phyloP scores from a whole-genome alignment of 192 early-diverging fungal species.

The Rhizophagus clarus region DNA sequence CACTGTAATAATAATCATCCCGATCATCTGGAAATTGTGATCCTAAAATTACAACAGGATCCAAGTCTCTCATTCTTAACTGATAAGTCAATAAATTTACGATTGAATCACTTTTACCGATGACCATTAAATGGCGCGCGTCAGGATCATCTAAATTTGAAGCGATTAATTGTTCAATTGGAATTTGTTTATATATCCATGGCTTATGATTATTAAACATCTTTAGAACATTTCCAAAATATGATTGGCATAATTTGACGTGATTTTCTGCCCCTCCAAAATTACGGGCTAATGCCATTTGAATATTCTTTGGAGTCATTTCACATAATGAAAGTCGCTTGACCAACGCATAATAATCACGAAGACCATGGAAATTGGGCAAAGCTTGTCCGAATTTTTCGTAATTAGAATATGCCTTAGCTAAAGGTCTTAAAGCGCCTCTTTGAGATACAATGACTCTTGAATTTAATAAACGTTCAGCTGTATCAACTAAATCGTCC shows the following conservation, averaged over 20 bases:
- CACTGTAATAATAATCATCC: conserved; percentile 6
- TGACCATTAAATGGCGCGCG: conserved; percentile 27
- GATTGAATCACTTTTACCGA: conserved; percentile 27
- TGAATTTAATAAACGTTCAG: neutral
- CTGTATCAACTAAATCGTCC: conserved; percentile 1
- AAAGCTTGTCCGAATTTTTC: neutral
- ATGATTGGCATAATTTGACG: neutral
- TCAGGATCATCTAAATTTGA: conserved; percentile 12
- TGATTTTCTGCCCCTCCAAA: conserved; percentile 23
- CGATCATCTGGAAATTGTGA: conserved; percentile 28
- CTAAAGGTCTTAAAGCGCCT: neutral
- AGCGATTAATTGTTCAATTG: conserved; percentile 4
- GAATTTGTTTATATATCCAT: conserved; percentile 7
- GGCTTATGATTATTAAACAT: neutral
- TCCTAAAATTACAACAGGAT: conserved; percentile 25
- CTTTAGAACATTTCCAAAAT: conserved; percentile 1
- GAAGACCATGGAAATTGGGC: conserved; percentile 31
- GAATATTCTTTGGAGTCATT: neutral
- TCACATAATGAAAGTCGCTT: neutral
- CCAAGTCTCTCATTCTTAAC: neutral
- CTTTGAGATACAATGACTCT: neutral
- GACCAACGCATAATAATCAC: neutral
- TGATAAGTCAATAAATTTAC: conserved; percentile 8
- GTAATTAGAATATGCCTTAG: neutral
- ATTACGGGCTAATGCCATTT: conserved; percentile 29